Conservation (phyloP, 1,284 basidiomycete species). For the Malassezia dermatis region DNA sequence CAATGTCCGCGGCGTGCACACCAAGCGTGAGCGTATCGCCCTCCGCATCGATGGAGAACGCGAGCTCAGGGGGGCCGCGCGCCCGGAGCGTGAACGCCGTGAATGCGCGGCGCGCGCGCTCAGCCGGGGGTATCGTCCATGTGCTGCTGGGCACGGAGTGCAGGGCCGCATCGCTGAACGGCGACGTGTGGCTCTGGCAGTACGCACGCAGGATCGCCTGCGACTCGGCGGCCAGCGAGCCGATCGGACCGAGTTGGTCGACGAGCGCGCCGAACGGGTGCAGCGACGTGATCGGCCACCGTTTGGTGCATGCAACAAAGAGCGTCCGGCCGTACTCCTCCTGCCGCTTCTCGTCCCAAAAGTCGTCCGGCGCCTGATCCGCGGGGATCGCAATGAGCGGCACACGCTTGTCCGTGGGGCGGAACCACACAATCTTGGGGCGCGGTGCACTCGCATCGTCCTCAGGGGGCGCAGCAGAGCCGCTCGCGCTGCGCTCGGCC, state of each 20-base stretch:
- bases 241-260: conserved; percentile 96
- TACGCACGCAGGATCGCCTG: conserved; percentile 94
- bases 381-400: conserved; percentile 93
- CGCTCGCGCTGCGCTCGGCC: conserved; percentile 66
- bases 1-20: conserved; percentile 90
- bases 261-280: conserved; percentile 98
- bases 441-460: conserved; percentile 60
- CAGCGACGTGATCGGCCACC: conserved; percentile 72
- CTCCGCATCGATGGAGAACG: conserved; percentile 80
- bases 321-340: conserved; percentile 80
- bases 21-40: conserved; percentile 84
- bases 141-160: conserved; percentile 90
- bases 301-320: conserved; percentile 97
- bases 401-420: conserved; percentile 97
- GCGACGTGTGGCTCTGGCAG: conserved; percentile 53
- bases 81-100: conserved; percentile 50
- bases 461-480: neutral
- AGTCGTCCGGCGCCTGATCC: conserved; percentile 92
- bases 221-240: conserved; percentile 92
- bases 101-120: conserved; percentile 77
- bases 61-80: conserved; percentile 58
- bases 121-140: conserved; percentile 86
- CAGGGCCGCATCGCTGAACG: conserved; percentile 59
- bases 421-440: conserved; percentile 99
- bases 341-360: conserved; percentile 69